A percentile compares a stretch with the other conserved stretches of the same genome.
phyloP scores from a whole-genome alignment of 306 rosid genomes.

The Rosa rugosa region DNA sequence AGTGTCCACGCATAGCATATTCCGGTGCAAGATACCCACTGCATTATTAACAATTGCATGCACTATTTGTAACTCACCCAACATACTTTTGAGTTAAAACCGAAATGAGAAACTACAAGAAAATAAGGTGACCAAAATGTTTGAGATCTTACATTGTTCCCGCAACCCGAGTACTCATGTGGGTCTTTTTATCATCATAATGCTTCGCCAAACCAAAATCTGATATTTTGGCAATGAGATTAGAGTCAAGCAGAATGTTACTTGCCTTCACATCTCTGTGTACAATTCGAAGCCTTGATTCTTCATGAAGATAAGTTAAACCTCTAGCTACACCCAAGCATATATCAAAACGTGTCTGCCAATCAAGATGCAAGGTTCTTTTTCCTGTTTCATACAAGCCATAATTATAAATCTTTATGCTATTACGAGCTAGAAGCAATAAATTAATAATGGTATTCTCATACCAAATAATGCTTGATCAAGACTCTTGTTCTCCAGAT shows the following conservation, averaged over 20 bases:
- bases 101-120: slow-evolving; percentile 4
- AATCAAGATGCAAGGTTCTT: slow-evolving; percentile 14
- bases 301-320: slow-evolving; percentile 72
- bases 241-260: slow-evolving; percentile 64
- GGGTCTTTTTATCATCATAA: slow-evolving; percentile 74
- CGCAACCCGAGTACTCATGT: slow-evolving; percentile 76
- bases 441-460: slow-evolving; percentile 11
- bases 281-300: slow-evolving; percentile 68
- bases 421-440: not conserved
- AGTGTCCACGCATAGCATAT: slow-evolving; percentile 86
- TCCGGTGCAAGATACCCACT: slow-evolving; percentile 94
- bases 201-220: slow-evolving; percentile 81
- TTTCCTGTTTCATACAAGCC: slow-evolving; percentile 18
- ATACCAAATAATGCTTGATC: slow-evolving; percentile 88
- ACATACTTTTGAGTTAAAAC: not conserved
- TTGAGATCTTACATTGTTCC: slow-evolving; percentile 65
- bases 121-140: not conserved
- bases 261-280: slow-evolving; percentile 89
- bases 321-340: slow-evolving; percentile 48
- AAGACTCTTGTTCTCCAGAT: slow-evolving; percentile 77
- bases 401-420: not conserved
- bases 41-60: slow-evolving; percentile 19
- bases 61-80: not conserved
- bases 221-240: slow-evolving; percentile 72
- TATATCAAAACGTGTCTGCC: slow-evolving; percentile 19